These are phyloP conservation scores for Chlorociboria aeruginascens DNA, from an alignment of 495 filamentous ascomycete species.

Conservation along the genomic window DNA sequence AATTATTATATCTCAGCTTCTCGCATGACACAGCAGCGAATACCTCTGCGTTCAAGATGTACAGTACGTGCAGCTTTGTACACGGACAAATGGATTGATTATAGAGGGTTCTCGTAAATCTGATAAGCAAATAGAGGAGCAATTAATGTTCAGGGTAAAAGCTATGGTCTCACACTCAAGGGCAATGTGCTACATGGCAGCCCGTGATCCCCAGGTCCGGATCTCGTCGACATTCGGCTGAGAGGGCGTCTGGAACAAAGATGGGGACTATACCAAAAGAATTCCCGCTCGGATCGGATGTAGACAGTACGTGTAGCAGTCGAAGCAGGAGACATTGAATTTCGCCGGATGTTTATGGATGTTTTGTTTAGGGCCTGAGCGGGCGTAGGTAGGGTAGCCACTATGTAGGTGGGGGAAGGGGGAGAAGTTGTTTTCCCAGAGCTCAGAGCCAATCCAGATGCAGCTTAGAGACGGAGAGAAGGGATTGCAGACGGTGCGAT, in stretches of 20 bases:
- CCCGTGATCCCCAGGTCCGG: constrained; percentile 7
- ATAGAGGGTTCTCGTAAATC: background rate
- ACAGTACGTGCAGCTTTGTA: background rate
- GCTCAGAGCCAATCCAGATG: no score
- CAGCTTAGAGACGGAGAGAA: no score
- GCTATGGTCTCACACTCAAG: constrained; percentile 2
- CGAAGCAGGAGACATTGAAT: constrained; percentile 10
- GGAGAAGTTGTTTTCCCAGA: no score
- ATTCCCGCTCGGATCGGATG: background rate
- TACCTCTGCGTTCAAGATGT: background rate
- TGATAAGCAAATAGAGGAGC: background rate
- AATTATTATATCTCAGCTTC: constrained; percentile 1
- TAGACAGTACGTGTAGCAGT: background rate
- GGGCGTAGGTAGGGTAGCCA: background rate
- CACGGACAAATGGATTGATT: background rate
- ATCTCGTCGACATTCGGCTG: constrained; percentile 8
- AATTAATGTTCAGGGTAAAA: background rate
- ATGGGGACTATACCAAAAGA: no score
- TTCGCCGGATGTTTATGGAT: constrained; percentile 8
- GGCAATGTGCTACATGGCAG: constrained; percentile 8
- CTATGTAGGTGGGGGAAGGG: no score
- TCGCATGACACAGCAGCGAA: constrained; percentile 12
- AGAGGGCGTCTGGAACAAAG: background rate
- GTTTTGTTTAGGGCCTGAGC: no score
- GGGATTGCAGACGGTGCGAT: no score